Evolutionary conservation across 768 basidiomycete genomes (phyloP).

Genomic region (Pleurotus tuoliensis): DNA sequence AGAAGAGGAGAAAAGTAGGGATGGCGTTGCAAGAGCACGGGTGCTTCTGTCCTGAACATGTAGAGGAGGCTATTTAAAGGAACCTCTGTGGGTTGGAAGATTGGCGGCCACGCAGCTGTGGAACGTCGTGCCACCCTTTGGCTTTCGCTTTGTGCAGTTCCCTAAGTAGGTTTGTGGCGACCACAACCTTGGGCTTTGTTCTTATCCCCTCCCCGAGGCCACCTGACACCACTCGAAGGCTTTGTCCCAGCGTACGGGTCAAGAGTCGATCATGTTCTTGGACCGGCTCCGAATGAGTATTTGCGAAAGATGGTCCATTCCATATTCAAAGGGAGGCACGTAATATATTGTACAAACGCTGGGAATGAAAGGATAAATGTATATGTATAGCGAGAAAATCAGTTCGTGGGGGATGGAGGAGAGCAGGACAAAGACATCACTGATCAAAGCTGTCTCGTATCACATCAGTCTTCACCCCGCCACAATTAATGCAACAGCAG

Average conservation of each 20-base stretch:
- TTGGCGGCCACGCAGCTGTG: no score
- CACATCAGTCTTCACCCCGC: no score
- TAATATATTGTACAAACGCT: conserved; percentile 8
- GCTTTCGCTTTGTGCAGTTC: no score
- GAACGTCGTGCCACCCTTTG: no score
- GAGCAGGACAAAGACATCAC: conserved; percentile 8
- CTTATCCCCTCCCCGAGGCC: no score
- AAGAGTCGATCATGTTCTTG: background rate
- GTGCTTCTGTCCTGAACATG: no score
- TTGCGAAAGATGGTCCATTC: conserved; percentile 1
- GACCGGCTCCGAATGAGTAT: background rate
- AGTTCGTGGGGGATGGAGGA: background rate
- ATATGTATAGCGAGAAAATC: background rate
- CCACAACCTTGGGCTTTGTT: no score
- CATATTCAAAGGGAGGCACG: conserved; percentile 5
- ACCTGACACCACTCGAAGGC: no score
- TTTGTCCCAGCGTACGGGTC: no score
- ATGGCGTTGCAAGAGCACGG: no score
- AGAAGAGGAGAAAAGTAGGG: no score
- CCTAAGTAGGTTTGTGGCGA: no score
- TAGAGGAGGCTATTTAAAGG: background rate
- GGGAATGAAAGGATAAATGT: conserved; percentile 6
- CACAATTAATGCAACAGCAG: background rate
- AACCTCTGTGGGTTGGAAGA: background rate
- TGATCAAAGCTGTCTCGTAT: conserved; percentile 6